phyloP scores from a whole-genome alignment of 768 basidiomycete genomes.

The Lactarius vividus region DNA sequence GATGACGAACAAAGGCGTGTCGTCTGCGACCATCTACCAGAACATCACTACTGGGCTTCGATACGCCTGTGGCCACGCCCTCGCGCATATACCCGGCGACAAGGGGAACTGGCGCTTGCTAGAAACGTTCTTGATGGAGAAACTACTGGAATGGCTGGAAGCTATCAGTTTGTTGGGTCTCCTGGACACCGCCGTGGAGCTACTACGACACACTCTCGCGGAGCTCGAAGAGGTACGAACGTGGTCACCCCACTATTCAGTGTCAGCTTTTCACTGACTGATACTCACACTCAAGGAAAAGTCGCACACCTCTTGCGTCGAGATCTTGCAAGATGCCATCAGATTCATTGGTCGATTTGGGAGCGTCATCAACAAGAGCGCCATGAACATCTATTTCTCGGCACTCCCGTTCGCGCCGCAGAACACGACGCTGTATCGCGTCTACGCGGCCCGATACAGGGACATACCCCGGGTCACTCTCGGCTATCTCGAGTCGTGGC shows the following conservation, averaged over 20 bases:
- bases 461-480: conserved; percentile 29
- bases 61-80: conserved; percentile 13
- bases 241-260: not conserved
- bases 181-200: conserved; percentile 15
- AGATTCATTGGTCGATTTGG: conserved; percentile 20
- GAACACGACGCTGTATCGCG: conserved; percentile 18
- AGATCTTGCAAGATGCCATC: conserved; percentile 19
- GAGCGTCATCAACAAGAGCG: conserved; percentile 16
- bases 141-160: conserved; percentile 22
- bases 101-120: conserved; percentile 9
- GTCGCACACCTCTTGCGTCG: not conserved
- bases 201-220: conserved; percentile 7
- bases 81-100: conserved; percentile 11
- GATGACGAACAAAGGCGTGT: conserved; percentile 8
- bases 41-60: conserved; percentile 8
- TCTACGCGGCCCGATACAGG: conserved; percentile 17
- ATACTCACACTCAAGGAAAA: not conserved
- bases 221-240: conserved; percentile 12
- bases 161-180: conserved; percentile 14
- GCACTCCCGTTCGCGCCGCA: conserved; percentile 20
- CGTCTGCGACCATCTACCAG: not conserved
- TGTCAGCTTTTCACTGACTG: not conserved
- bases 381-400: conserved; percentile 17
- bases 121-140: conserved; percentile 17
- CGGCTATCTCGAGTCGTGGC: conserved; percentile 30